Evolutionary conservation across 495 filamentous ascomycete genomes (phyloP), one percentile per base, ranked within the genome.

Genomic region (Glarea lozoyensis): DNA sequence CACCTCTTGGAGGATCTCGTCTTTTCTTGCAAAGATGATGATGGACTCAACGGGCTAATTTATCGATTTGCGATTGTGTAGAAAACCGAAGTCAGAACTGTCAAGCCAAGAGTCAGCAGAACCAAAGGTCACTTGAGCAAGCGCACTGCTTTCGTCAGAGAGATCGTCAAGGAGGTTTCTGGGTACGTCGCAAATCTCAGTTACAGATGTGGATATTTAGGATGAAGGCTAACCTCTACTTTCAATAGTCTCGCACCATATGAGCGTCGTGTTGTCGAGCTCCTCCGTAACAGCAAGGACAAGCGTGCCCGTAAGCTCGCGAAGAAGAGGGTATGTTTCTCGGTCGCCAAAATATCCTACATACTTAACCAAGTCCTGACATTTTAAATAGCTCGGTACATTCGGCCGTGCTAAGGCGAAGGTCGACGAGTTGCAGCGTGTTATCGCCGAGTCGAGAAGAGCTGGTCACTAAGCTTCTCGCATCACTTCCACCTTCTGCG

Each of bases 301-400:
- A 98, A 98, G 84, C 86, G 92, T 70, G 92, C 92, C 50, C 76
- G 92, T 53, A 97, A 97, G 81, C 83, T 95, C 61, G 92, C 92
- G 54, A 98, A 98, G 90, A 96, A 94, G 83, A 78, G 92, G 70
- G 86, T 86, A 77, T 50, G 73, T 78, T 42, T 12, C 25, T 29
- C 25, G n/a, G n/a, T 29, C 7, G 7, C n/a, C 25, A n/a, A 29
- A 29, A 29, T n/a, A n/a, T 29, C n/a, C 25, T 7, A 29, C 7
- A 29, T 29, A 29, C 25, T 29, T 7, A 29, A 7, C n/a, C n/a
- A n/a, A n/a, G n/a, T n/a, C n/a, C n/a, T 52, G 19, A 53, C 13
- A 9, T 21, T 6, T 7, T 21, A 11, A 20, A 48, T 40, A 86
- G 78, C 89, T 98, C 73, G 92, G 92, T 59, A 96, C 92, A 57